A percentile compares a stretch with the other conserved stretches of the same genome.
Evolutionary conservation across 441 rosid genomes (phyloP).

Genomic region (Aquilaria agallochum): DNA sequence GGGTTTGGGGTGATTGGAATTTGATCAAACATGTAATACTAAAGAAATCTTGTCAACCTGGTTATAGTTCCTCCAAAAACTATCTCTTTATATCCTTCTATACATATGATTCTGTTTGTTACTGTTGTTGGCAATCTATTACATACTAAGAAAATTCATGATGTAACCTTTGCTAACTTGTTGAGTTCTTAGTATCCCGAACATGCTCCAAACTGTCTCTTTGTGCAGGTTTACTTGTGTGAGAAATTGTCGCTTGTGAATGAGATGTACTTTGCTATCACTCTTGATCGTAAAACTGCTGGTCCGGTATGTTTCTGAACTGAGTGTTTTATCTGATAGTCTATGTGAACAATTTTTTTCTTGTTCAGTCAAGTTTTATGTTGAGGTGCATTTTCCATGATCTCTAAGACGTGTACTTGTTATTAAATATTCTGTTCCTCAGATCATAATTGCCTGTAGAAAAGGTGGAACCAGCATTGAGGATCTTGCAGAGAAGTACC

Average conservation of each 20-base stretch:
- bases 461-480: conserved; percentile 99
- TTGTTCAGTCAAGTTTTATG: background rate
- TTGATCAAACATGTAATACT: no score
- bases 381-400: background rate
- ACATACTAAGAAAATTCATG: no score
- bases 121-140: no score
- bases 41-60: no score
- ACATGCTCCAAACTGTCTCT: conserved; percentile 1
- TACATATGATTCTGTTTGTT: no score
- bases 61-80: no score
- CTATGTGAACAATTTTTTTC: conserved; percentile 3
- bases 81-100: no score
- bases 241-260: conserved; percentile 87
- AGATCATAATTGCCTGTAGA: conserved; percentile 93
- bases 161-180: background rate
- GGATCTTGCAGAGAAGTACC: conserved; percentile 97
- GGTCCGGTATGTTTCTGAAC: conserved; percentile 70
- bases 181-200: background rate
- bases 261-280: conserved; percentile 98
- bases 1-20: no score
- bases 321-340: conserved; percentile 4
- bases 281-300: conserved; percentile 91
- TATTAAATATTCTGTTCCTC: conserved; percentile 19
- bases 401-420: conserved; percentile 4
- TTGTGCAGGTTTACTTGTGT: conserved; percentile 84